These are phyloP conservation scores for Bremia lactucae DNA, from an alignment of 352 stramenopile species.

Conservation along the genomic window DNA sequence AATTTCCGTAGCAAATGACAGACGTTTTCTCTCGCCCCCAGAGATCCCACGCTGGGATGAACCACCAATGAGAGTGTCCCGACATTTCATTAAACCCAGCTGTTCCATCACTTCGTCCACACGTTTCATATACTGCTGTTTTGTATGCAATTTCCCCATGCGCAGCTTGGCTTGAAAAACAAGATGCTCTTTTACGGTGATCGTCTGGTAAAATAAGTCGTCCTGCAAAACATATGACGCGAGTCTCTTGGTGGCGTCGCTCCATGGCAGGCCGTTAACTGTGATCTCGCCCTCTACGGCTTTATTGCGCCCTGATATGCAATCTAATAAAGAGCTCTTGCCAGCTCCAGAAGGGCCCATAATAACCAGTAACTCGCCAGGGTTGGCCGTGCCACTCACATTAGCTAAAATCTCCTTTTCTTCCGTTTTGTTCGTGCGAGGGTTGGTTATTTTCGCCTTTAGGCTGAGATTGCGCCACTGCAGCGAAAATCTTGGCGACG, in stretches of 20 bases:
- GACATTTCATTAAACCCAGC: slow-evolving; percentile 42
- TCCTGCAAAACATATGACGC: slow-evolving; percentile 83
- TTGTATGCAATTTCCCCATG: slow-evolving; percentile 33
- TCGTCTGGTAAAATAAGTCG: slow-evolving; percentile 78
- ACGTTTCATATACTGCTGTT: slow-evolving; percentile 19
- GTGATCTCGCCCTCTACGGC: slow-evolving; percentile 41
- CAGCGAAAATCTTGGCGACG: slow-evolving; percentile 20
- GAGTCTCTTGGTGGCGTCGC: slow-evolving; percentile 16
- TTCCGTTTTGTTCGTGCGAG: slow-evolving; percentile 28
- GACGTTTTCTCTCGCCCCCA: slow-evolving; percentile 69
- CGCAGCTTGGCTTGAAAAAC: slow-evolving; percentile 74
- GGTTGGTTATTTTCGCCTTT: slow-evolving; percentile 25
- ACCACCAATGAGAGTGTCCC: slow-evolving; percentile 48
- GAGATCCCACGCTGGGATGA: slow-evolving; percentile 38
- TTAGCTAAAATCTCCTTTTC: slow-evolving; percentile 44
- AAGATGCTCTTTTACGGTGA: slow-evolving; percentile 86
- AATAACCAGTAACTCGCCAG: slow-evolving; percentile 50
- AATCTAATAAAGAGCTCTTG: slow-evolving; percentile 91
- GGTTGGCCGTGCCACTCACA: slow-evolving; percentile 31
- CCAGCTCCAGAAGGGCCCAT: slow-evolving; percentile 65
- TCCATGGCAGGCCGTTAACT: slow-evolving; percentile 55
- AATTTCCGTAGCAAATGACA: slow-evolving; percentile 79
- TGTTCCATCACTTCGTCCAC: slow-evolving; percentile 50
- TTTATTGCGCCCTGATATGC: slow-evolving; percentile 85
- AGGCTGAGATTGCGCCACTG: slow-evolving; percentile 35